These are phyloP conservation scores for Neoconidiobolus thromboides DNA, from an alignment of 371 early-diverging fungal species.

Conservation along the genomic window DNA sequence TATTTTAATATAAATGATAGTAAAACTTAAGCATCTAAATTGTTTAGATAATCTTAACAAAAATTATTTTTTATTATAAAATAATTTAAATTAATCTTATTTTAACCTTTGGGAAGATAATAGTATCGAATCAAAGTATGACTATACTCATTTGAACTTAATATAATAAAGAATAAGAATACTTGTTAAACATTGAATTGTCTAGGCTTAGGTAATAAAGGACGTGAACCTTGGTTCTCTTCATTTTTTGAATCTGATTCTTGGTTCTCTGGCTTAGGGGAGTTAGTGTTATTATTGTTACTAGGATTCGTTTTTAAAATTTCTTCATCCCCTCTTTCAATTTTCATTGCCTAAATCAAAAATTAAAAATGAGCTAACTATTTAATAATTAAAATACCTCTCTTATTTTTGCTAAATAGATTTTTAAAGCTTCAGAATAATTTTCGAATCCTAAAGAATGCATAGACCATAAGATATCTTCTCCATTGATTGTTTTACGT, in stretches of 20 bases:
- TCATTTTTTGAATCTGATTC: background rate
- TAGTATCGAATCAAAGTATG: too few relatives aligned
- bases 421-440: conserved; percentile 86
- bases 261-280: too few relatives aligned
- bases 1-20: too few relatives aligned
- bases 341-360: conserved; percentile 1
- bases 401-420: conserved; percentile 81
- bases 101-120: too few relatives aligned
- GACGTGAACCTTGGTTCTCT: background rate
- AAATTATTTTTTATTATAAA: too few relatives aligned
- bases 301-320: background rate
- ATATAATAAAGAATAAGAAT: too few relatives aligned
- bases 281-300: background rate
- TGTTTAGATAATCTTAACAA: too few relatives aligned
- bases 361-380: background rate
- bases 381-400: conserved; percentile 27
- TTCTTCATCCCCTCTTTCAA: conserved; percentile 3
- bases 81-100: too few relatives aligned
- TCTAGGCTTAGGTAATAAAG: background rate
- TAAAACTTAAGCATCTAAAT: too few relatives aligned
- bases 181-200: background rate
- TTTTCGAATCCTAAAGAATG: conserved; percentile 96
- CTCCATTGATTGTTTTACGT: conserved; percentile 98
- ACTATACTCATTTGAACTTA: too few relatives aligned
- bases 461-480: conserved; percentile 98